Percentiles rank a stretch among this genome's conserved stretches.
Conservation (phyloP, 805 yeast genomes). For the Metschnikowia hibisci region DNA sequence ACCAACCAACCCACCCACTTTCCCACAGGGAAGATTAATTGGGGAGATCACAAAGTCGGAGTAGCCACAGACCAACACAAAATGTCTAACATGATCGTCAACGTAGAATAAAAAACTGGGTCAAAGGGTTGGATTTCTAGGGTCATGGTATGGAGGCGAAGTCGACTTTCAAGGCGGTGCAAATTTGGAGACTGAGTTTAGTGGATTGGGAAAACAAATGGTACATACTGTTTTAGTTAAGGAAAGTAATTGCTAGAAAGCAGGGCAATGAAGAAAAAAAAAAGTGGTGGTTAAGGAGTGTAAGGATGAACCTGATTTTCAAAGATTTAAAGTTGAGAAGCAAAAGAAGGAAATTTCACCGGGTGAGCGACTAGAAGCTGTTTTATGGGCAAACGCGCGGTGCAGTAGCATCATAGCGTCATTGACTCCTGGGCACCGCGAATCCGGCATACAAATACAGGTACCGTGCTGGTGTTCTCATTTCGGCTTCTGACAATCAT, state of each 20-base stretch:
- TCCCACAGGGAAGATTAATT: no score
- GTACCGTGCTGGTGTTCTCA: conserved; percentile 3
- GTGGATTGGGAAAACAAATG: not conserved
- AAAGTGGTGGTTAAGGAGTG: not conserved
- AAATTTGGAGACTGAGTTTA: no score
- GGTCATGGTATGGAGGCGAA: no score
- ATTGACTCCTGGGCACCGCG: not conserved
- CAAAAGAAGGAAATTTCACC: not conserved
- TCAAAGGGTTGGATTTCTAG: no score
- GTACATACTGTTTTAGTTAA: conserved; percentile 2
- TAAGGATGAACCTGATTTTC: not conserved
- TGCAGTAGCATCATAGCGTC: conserved; percentile 1
- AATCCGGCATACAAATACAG: not conserved
- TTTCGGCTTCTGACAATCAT: conserved; percentile 1
- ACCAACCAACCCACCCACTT: no score
- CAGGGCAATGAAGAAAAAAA: conserved; percentile 5
- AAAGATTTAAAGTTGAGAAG: not conserved
- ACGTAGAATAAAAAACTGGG: no score
- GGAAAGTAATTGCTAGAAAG: conserved; percentile 5
- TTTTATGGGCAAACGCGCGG: conserved; percentile 1
- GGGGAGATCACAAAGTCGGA: no score
- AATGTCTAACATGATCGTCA: no score
- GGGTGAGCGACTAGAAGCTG: conserved; percentile 1
- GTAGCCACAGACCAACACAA: no score
- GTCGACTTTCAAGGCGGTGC: no score